These are phyloP conservation scores for Asterochloris erici DNA, from an alignment of 139 green algal genomes.

Conservation along the genomic window DNA sequence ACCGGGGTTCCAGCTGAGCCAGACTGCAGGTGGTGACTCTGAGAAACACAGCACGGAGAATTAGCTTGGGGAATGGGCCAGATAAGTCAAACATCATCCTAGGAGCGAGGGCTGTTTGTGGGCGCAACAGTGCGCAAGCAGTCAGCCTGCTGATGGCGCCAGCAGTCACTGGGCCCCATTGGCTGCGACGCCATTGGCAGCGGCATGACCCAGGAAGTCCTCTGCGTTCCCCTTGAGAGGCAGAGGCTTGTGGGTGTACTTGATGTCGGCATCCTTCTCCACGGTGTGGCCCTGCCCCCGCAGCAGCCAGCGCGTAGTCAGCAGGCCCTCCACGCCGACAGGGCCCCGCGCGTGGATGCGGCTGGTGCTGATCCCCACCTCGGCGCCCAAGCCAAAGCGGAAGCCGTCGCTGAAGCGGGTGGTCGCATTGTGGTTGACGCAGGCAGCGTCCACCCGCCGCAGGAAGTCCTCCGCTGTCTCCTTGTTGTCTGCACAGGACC, in stretches of 20 bases:
- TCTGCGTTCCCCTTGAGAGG: not conserved
- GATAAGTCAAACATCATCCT: no score
- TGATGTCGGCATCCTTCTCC: constrained; percentile 84
- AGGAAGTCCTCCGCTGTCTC: constrained; percentile 82
- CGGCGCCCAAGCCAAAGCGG: constrained; percentile 71
- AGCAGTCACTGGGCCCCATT: no score
- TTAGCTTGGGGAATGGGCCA: no score
- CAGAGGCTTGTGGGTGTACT: constrained; percentile 84
- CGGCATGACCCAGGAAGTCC: not conserved
- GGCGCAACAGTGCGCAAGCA: no score
- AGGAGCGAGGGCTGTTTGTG: no score
- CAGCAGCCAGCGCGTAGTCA: constrained; percentile 92
- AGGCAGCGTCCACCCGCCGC: constrained; percentile 84
- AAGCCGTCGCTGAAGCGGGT: constrained; percentile 97
- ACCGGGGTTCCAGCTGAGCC: no score
- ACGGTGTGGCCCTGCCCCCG: constrained; percentile 63
- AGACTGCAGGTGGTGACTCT: no score
- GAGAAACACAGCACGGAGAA: no score
- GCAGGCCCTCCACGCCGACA: constrained; percentile 96
- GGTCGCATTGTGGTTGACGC: constrained; percentile 93
- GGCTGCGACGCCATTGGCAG: no score
- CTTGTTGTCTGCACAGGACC: constrained; percentile 47
- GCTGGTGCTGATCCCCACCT: constrained; percentile 94
- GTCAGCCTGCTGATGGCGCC: no score
- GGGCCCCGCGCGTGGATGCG: constrained; percentile 97